phyloP scores from a whole-genome alignment of 2,329 filamentous ascomycete species.

The Xylaria sp. region DNA sequence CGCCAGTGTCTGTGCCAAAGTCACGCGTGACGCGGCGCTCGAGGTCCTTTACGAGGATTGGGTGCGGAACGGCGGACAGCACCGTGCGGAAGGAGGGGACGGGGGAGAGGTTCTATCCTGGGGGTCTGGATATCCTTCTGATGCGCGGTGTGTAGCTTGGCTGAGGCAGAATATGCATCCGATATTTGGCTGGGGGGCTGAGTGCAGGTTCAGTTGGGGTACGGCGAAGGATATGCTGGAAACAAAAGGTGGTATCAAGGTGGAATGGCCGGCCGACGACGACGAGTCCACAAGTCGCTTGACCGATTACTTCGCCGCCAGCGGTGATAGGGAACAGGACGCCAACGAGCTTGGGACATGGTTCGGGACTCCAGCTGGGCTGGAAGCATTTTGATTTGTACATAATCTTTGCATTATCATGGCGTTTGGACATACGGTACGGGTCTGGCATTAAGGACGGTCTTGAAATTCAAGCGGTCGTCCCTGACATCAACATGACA shows the following conservation, averaged over 20 bases:
- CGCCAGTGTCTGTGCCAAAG: conserved; percentile 94
- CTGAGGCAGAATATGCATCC: conserved; percentile 88
- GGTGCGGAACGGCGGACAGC: conserved; percentile 44
- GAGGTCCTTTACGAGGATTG: conserved; percentile 77
- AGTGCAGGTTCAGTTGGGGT: conserved; percentile 95
- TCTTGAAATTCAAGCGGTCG: conserved; percentile 27
- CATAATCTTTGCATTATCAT: conserved; percentile 36
- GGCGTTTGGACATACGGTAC: conserved; percentile 39
- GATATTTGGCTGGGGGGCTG: conserved; percentile 92
- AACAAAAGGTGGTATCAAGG: conserved; percentile 73
- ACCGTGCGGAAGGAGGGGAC: conserved; percentile 40
- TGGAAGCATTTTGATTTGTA: conserved; percentile 72
- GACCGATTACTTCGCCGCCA: conserved; percentile 76
- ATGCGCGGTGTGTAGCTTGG: conserved; percentile 83
- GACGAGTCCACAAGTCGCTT: conserved; percentile 74
- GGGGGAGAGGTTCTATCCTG: conserved; percentile 65
- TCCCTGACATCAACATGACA: conserved; percentile 36
- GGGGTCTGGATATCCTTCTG: conserved; percentile 95
- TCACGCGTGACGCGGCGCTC: conserved; percentile 89
- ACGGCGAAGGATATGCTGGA: conserved; percentile 95
- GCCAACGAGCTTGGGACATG: conserved; percentile 78
- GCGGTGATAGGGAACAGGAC: conserved; percentile 55
- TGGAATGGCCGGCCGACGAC: conserved; percentile 85
- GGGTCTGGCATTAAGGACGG: conserved; percentile 26
- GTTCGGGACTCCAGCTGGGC: conserved; percentile 79